These are phyloP conservation scores for Xylaria acuta DNA, from an alignment of 495 filamentous ascomycete species.

Conservation along the genomic window DNA sequence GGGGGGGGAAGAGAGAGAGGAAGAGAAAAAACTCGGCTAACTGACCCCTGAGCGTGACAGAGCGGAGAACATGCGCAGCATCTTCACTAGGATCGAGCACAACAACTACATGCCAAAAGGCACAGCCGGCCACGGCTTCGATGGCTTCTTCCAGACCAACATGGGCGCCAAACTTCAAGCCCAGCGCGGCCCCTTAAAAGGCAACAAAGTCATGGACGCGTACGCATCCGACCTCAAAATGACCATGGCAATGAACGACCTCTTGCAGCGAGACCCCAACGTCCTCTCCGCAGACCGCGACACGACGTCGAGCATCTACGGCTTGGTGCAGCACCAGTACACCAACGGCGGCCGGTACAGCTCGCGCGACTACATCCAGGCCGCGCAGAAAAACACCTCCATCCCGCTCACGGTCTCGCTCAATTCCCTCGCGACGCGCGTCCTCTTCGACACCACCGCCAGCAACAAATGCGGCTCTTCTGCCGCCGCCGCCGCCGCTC, in stretches of 20 bases:
- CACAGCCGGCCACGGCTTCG: conserved; percentile 40
- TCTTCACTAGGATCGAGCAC: conserved; percentile 44
- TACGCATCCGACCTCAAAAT: conserved; percentile 36
- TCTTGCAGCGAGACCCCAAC: conserved; percentile 46
- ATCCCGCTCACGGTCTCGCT: conserved; percentile 44
- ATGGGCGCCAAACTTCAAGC: conserved; percentile 42
- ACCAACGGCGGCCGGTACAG: conserved; percentile 45
- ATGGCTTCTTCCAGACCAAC: conserved; percentile 46
- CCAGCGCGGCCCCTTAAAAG: conserved; percentile 32
- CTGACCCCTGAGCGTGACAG: conserved; percentile 23
- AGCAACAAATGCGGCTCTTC: conserved; percentile 25
- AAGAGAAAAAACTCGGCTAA: no score
- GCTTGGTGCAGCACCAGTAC: conserved; percentile 42
- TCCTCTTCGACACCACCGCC: conserved; percentile 40
- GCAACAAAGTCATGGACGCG: conserved; percentile 44
- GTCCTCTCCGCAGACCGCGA: conserved; percentile 39
- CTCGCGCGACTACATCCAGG: conserved; percentile 46
- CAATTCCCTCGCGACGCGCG: conserved; percentile 43
- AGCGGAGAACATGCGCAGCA: conserved; percentile 45
- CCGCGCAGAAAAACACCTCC: conserved; percentile 30
- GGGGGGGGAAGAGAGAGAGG: neutral
- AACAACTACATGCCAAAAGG: conserved; percentile 43
- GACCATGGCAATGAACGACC: conserved; percentile 34
- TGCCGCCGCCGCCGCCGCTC: conserved; percentile 29
- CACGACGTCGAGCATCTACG: conserved; percentile 44